Percentiles rank a stretch among this genome's conserved stretches.
Evolutionary conservation across 768 basidiomycete genomes (phyloP).

Genomic region (Termitomyces sp.): DNA sequence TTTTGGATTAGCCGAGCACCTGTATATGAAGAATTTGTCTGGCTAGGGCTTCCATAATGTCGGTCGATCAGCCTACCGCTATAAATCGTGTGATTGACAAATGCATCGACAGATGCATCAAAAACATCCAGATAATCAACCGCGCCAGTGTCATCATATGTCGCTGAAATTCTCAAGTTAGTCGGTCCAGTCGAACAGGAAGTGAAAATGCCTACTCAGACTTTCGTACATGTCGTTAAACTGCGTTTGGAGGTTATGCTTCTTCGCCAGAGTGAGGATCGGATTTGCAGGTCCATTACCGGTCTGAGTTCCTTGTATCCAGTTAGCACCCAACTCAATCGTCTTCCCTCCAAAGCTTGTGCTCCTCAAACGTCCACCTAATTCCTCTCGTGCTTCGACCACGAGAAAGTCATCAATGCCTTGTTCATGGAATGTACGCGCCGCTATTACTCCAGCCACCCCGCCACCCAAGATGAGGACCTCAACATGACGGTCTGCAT

Average conservation of each 20-base stretch:
- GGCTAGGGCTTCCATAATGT: no score
- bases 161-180: slow-evolving; percentile 33
- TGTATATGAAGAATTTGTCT: slow-evolving; percentile 15
- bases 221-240: slow-evolving; percentile 42
- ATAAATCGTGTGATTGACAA: slow-evolving; percentile 33
- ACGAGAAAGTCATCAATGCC: slow-evolving; percentile 57
- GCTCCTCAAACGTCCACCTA: slow-evolving; percentile 61
- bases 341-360: slow-evolving; percentile 42
- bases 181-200: neutral
- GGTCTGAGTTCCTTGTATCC: slow-evolving; percentile 51
- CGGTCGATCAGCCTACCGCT: slow-evolving; percentile 35
- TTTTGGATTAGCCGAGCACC: slow-evolving; percentile 40
- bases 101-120: slow-evolving; percentile 35
- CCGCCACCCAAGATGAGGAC: slow-evolving; percentile 67
- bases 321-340: slow-evolving; percentile 59
- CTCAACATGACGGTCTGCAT: slow-evolving; percentile 12
- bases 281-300: slow-evolving; percentile 54
- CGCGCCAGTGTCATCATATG: slow-evolving; percentile 49
- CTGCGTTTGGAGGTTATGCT: slow-evolving; percentile 46
- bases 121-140: slow-evolving; percentile 47
- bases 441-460: slow-evolving; percentile 62
- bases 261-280: slow-evolving; percentile 52
- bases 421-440: slow-evolving; percentile 50
- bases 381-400: slow-evolving; percentile 52
- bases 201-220: slow-evolving; percentile 33